Percentiles rank a stretch among this genome's conserved stretches.
Evolutionary conservation across 192 early-diverging fungal genomes (phyloP).

Genomic region (Backusella liffmaniae): DNA sequence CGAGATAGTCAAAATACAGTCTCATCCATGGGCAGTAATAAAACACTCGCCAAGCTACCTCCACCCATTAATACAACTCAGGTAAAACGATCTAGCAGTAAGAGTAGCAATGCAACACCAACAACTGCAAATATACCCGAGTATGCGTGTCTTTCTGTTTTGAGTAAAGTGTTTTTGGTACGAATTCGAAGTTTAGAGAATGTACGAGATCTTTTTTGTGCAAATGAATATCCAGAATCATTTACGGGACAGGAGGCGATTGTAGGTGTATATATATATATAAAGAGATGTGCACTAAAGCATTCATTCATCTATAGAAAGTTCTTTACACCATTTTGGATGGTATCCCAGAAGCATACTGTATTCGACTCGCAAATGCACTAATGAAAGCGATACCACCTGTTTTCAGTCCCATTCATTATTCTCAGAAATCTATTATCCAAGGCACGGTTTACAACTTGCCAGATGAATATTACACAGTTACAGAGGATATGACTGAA

Average conservation of each 20-base stretch:
- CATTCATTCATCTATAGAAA: not conserved
- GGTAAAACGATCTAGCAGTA: not conserved
- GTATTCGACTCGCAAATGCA: conserved; percentile 20
- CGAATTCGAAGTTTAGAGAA: conserved; percentile 23
- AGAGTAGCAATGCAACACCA: not conserved
- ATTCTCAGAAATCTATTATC: conserved; percentile 28
- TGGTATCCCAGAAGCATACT: conserved; percentile 18
- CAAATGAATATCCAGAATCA: conserved; percentile 34
- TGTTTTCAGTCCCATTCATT: conserved; percentile 25
- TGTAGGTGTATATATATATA: not conserved
- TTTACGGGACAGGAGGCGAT: conserved; percentile 29
- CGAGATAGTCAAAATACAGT: not conserved
- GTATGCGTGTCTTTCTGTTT: conserved; percentile 19
- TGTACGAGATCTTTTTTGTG: conserved; percentile 36
- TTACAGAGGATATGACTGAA: conserved; percentile 32
- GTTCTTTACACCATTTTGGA: conserved; percentile 5
- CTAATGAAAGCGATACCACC: conserved; percentile 18
- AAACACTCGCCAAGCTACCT: not conserved
- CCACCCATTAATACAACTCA: not conserved
- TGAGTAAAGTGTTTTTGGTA: conserved; percentile 13
- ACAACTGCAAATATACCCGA: not conserved
- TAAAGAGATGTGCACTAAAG: not conserved
- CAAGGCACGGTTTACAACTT: conserved; percentile 25
- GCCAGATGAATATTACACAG: conserved; percentile 30
- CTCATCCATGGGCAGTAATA: not conserved